Base-by-base conservation (phyloP, 352 stramenopile species). In the Lagenidium giganteum region DNA sequence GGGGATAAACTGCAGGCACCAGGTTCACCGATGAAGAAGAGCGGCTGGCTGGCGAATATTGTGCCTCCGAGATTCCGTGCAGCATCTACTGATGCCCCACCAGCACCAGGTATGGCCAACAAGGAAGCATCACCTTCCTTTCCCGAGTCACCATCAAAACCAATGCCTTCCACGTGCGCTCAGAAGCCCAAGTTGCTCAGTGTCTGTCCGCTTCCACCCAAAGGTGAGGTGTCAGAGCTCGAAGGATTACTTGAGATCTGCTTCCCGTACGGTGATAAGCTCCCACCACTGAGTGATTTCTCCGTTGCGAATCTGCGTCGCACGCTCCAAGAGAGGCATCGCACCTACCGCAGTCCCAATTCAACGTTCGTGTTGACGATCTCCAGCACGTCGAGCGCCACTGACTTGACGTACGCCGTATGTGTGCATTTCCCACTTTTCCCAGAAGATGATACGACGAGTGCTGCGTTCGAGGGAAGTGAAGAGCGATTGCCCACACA, bases 291-390 rank as follows among this genome's bases (percentile, higher is more conserved):
- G 11, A 75, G 56, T 8, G 73, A 86, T 42, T 89, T 83, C 35
- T 83, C 68, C 0, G 41, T 84, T 7, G 23, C 54, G 9, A 62
- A 79, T 13, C 62, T 86, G 16, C 73, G 64, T 16, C 69, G 67
- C 18, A 75, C 71, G 7, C 37, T 91, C 3, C 72, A 87, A 62
- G 76, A 86, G 33, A 64, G 73, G 1, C 76, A 85, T 47, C 70
- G 73, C 20, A 86, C 67, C 24, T 86, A 84, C 44, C 63, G 76
- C 29, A 77, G 62, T 14, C 45, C 62, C 3, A 63, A 88, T 42
- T 74, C 75, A 12, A 89, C 76, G 0, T 92, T 89, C 49, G 79
- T 89, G 21, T 27, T 87, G n/a, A 82, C 70, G 17, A 73, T 89
- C 9, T 58, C 76, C 6, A 82, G 65, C 37, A 58, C 66, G 3